Evolutionary conservation across 441 rosid species (phyloP), one percentile per base, ranked within the genome.

Genomic region (Erodium texanum): DNA sequence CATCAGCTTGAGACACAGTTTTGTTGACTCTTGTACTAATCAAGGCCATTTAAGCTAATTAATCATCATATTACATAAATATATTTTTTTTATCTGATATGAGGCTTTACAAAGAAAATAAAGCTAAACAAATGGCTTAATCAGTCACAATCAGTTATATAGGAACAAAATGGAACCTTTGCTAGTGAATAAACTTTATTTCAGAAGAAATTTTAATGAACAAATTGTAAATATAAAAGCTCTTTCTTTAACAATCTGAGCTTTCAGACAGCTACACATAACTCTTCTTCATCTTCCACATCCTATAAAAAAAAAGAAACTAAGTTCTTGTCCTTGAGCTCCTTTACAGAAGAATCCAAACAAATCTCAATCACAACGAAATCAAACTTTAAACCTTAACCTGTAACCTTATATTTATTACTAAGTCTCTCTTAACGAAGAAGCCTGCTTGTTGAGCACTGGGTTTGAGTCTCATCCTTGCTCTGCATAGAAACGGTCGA

Each of bases 401-500:
- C 36, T 32, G 3, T 32, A 32, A 32, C 36, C 36, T 32, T 32
- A 3, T 32, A 32, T 4, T 32, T 32, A 32, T 32, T 32, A 32
- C 36, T 3, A 32, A 32, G 36, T 27, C 32, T 27, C 32, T 36
- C 8, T 38, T 11, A 38, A 2, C 36, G 61, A 10, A 79, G 80
- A 58, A 79, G 79, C 66, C 7, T 65, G 29, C 62, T 66, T n/a
- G 76, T 32, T 32, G 36, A 32, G 36, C 36, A 32, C 36, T 32
- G 36, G 36, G 6, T 32, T 32, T 32, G 36, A 32, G 3, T 7
- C 5, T 32, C 36, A 32, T 32, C 36, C 70, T 38, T 38, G 45
- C 14, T 38, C 45, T 6, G 45, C 45, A 38, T 2, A 66, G 86
- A 84, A 74, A 15, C 24, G 0, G 87, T 76, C 16, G 89, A 76